Evolutionary conservation across 768 basidiomycete genomes (phyloP), one percentile per base, ranked within the genome.

Genomic region (Amanita thiersii): DNA sequence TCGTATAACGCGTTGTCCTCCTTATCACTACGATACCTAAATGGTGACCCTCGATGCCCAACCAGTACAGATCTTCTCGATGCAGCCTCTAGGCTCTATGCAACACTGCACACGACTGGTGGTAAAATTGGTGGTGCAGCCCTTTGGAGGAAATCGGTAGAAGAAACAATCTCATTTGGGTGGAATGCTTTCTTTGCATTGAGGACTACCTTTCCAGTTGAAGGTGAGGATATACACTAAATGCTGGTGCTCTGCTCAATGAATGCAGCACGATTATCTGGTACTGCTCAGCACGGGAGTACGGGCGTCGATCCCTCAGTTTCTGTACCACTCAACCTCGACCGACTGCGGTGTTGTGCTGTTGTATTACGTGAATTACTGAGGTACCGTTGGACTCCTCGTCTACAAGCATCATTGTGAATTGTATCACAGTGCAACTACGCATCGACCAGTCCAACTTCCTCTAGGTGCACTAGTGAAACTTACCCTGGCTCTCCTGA

Each of bases 121-220:
- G 88, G 89, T 5, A 91, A 88, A 59, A 78, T 86, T 6, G 84
- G 81, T 18, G 78, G 79, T 11, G 67, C 76, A 8, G 73, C 65
- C 39, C 51, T 82, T 4, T 91, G 88, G 88, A 71, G 80, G 48
- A 86, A 82, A 51, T 77, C 77, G 11, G 45, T 89, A 18, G 84
- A 88, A 37, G 81, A 81, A 20, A 77, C 79, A 1, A 45, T 90
- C 37, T 63, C 61, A 0, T 77, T 81, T 52, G 77, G 74, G n/a
- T 81, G 77, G 77, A 68, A 64, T 44, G 72, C 82, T 2, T 75
- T 86, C 53, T 46, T 61, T 19, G 57, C 66, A 4, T 46, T 90
- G 37, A 65, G 83, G 44, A 73, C 76, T 9, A 81, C 84, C 10
- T 86, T 77, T 50, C 62, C 62, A 12, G 52, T 54, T 43, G 59